A percentile compares a stretch with the other conserved stretches of the same genome.
These are phyloP conservation scores for Eimeria maxima DNA, from an alignment of 169 alveolate species.

Conservation along the genomic window DNA sequence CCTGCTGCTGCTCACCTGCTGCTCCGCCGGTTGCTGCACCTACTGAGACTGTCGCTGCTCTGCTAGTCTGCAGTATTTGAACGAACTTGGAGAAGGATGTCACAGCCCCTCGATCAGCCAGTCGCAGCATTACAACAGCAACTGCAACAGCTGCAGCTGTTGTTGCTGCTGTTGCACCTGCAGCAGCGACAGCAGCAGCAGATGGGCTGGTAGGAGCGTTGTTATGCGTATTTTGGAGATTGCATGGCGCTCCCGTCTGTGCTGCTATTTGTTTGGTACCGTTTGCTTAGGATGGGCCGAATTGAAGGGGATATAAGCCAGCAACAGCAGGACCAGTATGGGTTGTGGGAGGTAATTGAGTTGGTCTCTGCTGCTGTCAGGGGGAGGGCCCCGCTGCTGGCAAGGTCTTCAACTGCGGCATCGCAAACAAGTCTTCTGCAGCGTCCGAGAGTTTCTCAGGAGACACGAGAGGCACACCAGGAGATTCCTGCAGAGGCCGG, in stretches of 20 bases:
- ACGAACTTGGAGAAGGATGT: neutral
- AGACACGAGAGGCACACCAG: neutral
- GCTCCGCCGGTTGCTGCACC: neutral
- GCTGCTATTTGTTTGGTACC: neutral
- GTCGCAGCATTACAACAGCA: neutral
- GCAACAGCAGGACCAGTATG: neutral
- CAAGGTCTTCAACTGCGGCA: neutral
- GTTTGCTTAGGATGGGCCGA: conserved; percentile 19
- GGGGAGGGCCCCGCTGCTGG: neutral
- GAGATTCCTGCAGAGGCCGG: neutral
- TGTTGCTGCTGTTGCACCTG: neutral
- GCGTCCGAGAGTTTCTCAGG: neutral
- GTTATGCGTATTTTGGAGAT: neutral
- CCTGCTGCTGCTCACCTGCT: conserved; percentile 27
- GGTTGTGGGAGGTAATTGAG: conserved; percentile 19
- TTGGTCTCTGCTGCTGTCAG: neutral
- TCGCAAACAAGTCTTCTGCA: conserved; percentile 9
- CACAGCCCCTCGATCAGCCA: neutral
- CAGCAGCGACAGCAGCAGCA: neutral
- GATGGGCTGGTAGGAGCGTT: neutral
- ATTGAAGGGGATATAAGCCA: neutral
- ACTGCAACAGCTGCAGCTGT: neutral
- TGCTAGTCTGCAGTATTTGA: neutral
- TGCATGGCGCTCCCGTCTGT: neutral
- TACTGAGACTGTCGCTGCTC: neutral